Evolutionary conservation across 139 green algal species (phyloP).

Genomic region (Zygnema cylindricum): DNA sequence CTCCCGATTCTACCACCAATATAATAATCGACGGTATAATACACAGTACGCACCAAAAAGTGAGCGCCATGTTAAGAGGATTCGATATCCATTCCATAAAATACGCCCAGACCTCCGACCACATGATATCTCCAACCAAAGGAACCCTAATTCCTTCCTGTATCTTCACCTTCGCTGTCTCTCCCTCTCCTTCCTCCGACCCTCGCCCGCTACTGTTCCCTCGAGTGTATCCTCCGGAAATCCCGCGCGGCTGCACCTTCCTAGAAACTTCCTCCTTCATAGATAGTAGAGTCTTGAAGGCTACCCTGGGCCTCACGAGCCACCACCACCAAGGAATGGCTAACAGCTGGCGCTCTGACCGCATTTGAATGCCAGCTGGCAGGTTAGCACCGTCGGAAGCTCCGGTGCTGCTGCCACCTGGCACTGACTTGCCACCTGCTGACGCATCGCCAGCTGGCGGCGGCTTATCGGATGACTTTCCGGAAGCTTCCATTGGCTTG

Average conservation of each 20-base stretch:
- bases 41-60: slow-evolving; percentile 11
- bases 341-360: background rate
- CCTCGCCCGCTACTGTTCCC: background rate
- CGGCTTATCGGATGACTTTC: no score
- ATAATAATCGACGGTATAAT: slow-evolving; percentile 27
- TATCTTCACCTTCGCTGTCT: background rate
- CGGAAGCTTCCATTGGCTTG: no score
- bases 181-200: background rate
- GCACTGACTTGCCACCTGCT: no score
- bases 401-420: no score
- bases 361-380: no score
- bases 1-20: slow-evolving; percentile 32
- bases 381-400: no score
- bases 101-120: slow-evolving; percentile 11
- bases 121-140: background rate
- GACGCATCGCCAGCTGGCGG: no score
- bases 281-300: background rate
- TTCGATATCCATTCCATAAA: slow-evolving; percentile 2
- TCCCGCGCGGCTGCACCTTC: background rate
- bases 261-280: background rate
- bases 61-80: slow-evolving; percentile 25
- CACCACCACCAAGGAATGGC: background rate
- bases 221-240: background rate
- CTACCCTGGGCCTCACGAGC: background rate
- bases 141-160: background rate